Evolutionary conservation across 106 monocot genomes (phyloP).

Genomic region (Acorus calamus): DNA sequence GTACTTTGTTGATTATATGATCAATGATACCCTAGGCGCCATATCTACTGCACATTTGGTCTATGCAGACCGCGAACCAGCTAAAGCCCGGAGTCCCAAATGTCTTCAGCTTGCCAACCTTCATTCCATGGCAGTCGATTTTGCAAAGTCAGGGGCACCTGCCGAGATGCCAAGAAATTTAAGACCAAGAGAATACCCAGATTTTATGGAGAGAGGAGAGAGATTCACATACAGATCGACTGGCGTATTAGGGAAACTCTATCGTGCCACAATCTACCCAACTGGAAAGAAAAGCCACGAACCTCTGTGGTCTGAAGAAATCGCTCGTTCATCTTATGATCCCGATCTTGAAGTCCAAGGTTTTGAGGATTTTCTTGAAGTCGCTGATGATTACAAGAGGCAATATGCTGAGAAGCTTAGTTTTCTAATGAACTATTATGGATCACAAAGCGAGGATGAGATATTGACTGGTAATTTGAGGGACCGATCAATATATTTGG

Average conservation of each 20-base stretch:
- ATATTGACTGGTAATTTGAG: conserved; percentile 71
- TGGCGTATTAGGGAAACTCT: conserved; percentile 77
- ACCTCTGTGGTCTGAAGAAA: neutral
- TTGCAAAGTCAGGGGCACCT: conserved; percentile 84
- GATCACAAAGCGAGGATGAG: conserved; percentile 60
- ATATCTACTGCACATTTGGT: conserved; percentile 88
- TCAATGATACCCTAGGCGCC: conserved; percentile 67
- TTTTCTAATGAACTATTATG: conserved; percentile 70
- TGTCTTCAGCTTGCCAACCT: conserved; percentile 76
- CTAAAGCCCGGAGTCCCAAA: conserved; percentile 63
- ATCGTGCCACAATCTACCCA: conserved; percentile 15
- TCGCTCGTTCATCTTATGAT: conserved; percentile 28
- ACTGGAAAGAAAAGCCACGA: neutral
- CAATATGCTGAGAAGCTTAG: conserved; percentile 62
- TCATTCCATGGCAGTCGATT: conserved; percentile 94
- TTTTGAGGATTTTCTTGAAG: conserved; percentile 49
- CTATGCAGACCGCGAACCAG: conserved; percentile 51
- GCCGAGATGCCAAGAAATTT: conserved; percentile 83
- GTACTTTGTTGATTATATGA: conserved; percentile 92
- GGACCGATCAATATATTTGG: conserved; percentile 33
- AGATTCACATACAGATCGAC: conserved; percentile 50
- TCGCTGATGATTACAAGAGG: conserved; percentile 42
- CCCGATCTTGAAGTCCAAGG: conserved; percentile 62
- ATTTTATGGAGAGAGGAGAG: conserved; percentile 91
- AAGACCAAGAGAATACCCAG: conserved; percentile 67